Evolutionary conservation across 192 early-diverging fungal genomes (phyloP).

Genomic region (Chytriomyces confervae): DNA sequence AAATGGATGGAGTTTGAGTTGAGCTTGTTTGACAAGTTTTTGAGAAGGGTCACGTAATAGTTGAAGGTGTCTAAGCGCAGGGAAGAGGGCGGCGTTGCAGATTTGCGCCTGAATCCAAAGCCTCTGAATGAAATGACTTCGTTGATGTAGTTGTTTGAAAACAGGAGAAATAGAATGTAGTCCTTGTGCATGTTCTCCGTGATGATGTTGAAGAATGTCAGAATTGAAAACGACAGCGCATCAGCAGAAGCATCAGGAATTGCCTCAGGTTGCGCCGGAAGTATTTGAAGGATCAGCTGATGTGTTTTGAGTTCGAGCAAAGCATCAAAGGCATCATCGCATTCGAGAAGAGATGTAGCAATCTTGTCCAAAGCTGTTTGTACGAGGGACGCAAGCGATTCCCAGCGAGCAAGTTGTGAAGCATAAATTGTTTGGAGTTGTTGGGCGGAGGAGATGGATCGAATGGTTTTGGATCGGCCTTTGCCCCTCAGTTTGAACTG

Average conservation of each 20-base stretch:
- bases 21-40: constrained; percentile 71
- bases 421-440: too few relatives aligned
- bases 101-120: background rate
- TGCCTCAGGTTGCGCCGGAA: background rate
- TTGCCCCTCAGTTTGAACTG: background rate
- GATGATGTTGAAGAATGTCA: constrained; percentile 63
- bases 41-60: constrained; percentile 73
- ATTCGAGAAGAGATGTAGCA: background rate
- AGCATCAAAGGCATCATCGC: constrained; percentile 11
- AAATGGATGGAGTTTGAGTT: constrained; percentile 66
- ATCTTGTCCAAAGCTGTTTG: background rate
- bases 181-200: constrained; percentile 55
- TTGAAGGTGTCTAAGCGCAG: constrained; percentile 55
- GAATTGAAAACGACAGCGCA: constrained; percentile 23
- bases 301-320: constrained; percentile 22
- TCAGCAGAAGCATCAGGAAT: background rate
- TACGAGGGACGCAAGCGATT: background rate
- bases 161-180: constrained; percentile 58
- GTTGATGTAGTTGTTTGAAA: constrained; percentile 80
- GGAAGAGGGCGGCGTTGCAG: background rate
- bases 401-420: too few relatives aligned
- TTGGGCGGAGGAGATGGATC: background rate
- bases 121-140: constrained; percentile 52
- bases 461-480: background rate
- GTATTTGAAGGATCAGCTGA: background rate